Evolutionary conservation across 2,329 filamentous ascomycete species (phyloP).

Genomic region (Herpotrichia juniperi): DNA sequence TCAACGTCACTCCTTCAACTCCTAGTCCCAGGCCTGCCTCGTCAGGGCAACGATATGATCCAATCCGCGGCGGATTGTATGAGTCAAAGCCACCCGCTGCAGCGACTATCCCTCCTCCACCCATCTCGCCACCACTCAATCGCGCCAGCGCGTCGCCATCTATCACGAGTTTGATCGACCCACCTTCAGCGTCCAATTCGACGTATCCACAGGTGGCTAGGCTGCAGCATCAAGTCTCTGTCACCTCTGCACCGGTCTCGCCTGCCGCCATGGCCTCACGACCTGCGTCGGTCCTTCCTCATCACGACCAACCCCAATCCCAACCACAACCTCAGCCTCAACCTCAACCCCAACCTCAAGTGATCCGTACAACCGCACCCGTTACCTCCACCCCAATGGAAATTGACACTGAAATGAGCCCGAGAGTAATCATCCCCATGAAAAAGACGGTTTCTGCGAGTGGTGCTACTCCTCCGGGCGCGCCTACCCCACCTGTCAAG

Average conservation of each 20-base stretch:
- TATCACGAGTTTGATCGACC: constrained; percentile 88
- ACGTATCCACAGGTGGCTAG: constrained; percentile 40
- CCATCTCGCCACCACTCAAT: constrained; percentile 62
- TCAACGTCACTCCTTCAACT: constrained; percentile 54
- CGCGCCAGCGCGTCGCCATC: constrained; percentile 89
- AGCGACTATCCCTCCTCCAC: constrained; percentile 52
- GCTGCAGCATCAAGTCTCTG: constrained; percentile 41
- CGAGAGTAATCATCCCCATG: constrained; percentile 31
- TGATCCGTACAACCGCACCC: constrained; percentile 19
- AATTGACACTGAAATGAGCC: constrained; percentile 39
- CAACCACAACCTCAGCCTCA: constrained; percentile 13
- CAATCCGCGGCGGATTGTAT: constrained; percentile 71
- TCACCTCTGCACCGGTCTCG: constrained; percentile 48
- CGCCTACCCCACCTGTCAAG: constrained; percentile 62
- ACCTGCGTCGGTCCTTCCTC: constrained; percentile 34
- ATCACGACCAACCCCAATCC: constrained; percentile 29
- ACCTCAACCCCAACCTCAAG: constrained; percentile 16
- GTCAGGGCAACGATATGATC: constrained; percentile 86
- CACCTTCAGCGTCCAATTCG: constrained; percentile 53
- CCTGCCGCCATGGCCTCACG: constrained; percentile 41
- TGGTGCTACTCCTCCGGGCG: constrained; percentile 51
- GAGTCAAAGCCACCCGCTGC: constrained; percentile 48
- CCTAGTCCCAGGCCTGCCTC: constrained; percentile 62
- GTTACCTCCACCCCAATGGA: constrained; percentile 42
- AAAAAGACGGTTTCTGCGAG: constrained; percentile 40